Base-by-base conservation (phyloP, 163 green algal genomes). In the Volvox carteri region DNA sequence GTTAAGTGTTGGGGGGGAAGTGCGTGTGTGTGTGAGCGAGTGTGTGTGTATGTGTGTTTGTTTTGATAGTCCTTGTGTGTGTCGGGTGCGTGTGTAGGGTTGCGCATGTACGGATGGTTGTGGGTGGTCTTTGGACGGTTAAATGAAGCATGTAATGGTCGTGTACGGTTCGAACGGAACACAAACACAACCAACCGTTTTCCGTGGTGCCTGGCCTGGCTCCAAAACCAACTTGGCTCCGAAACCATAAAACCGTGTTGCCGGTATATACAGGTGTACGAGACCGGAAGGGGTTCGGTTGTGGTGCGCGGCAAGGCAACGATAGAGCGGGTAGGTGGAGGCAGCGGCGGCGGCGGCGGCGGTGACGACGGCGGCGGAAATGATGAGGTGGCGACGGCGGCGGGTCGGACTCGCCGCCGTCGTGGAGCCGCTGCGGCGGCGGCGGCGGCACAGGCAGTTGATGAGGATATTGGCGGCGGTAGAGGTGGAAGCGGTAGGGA, bases 211-310 rank as follows among this genome's bases (percentile, higher is more conserved):
- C n/a, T n/a, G n/a, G n/a, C n/a, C n/a, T n/a, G n/a, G n/a, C n/a
- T n/a, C n/a, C n/a, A n/a, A n/a, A n/a, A n/a, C n/a, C n/a, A n/a
- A n/a, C n/a, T n/a, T n/a, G n/a, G n/a, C n/a, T n/a, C n/a, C n/a
- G n/a, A n/a, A n/a, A n/a, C n/a, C n/a, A n/a, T n/a, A n/a, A n/a
- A n/a, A n/a, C n/a, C n/a, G n/a, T n/a, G n/a, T n/a, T n/a, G n/a
- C n/a, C n/a, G n/a, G n/a, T n/a, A n/a, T n/a, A n/a, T n/a, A 65
- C 85, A 94, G 28, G 95, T 94, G 3, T 99, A 99, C 86, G 76
- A 86, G 3, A 95, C 91, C 11, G 97, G 97, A 21, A 84, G 89
- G 0, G 97, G 97, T 18, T 90, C 83, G 41, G 88, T 99, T 28
- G 90, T 94, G 23, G 87, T 99, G 73, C 89, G 97, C 0, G 98